These are phyloP conservation scores for Mycena olivaceomarginata DNA, from an alignment of 768 basidiomycete genomes.

Conservation along the genomic window DNA sequence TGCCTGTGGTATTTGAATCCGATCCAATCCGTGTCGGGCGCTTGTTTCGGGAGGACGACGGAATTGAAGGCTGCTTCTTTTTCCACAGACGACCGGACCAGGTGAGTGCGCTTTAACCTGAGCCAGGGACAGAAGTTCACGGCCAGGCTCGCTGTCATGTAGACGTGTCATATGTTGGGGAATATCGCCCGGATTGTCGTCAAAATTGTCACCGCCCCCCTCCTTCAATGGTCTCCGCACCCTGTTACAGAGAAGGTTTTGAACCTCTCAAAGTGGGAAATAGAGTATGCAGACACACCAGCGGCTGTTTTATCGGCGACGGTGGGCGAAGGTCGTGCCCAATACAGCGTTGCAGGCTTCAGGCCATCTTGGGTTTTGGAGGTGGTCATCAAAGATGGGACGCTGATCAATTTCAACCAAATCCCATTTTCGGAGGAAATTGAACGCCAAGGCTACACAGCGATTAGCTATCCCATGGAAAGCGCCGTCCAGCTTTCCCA, in stretches of 20 bases:
- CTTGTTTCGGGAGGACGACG: slow-evolving; percentile 5
- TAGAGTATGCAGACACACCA: slow-evolving; percentile 12
- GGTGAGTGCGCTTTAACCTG: background rate
- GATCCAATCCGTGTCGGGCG: background rate
- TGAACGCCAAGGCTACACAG: slow-evolving; percentile 1
- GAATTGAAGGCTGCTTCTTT: slow-evolving; percentile 14
- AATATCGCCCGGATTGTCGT: slow-evolving; percentile 12
- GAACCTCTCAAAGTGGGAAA: slow-evolving; percentile 11
- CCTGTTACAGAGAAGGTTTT: background rate
- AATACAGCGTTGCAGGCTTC: slow-evolving; percentile 2
- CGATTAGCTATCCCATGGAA: slow-evolving; percentile 5
- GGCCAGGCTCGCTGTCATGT: background rate
- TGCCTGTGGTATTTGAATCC: background rate
- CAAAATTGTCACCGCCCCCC: slow-evolving; percentile 7
- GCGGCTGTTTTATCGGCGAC: background rate
- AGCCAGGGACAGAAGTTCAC: background rate
- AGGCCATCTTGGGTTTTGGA: slow-evolving; percentile 15
- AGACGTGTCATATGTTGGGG: background rate
- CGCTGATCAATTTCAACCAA: background rate
- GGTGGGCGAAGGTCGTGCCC: background rate
- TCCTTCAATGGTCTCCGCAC: background rate
- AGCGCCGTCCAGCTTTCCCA: background rate
- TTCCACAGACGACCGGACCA: background rate
- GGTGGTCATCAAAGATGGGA: slow-evolving; percentile 1
- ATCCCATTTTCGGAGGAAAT: background rate